Conservation (phyloP, 1,284 basidiomycete species). For the Thelephora terrestris region DNA sequence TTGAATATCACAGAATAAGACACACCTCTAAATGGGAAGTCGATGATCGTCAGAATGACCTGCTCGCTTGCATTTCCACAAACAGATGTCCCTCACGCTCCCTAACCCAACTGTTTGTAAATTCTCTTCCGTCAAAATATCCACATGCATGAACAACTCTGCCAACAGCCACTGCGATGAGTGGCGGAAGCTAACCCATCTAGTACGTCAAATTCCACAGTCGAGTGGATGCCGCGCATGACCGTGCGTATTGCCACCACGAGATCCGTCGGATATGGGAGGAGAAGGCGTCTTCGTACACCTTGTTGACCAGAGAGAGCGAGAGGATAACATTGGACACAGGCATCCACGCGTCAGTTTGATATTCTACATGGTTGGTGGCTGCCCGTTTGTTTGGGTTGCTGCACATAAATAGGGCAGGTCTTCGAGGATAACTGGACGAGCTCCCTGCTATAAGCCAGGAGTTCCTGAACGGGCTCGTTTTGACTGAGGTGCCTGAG, state of each 20-base stretch:
- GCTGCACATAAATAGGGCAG: conserved; percentile 84
- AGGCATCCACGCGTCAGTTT: conserved; percentile 89
- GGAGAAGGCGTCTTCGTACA: conserved; percentile 75
- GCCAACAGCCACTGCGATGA: conserved; percentile 89
- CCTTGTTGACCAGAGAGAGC: conserved; percentile 78
- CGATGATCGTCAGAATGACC: conserved; percentile 62
- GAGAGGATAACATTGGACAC: conserved; percentile 90
- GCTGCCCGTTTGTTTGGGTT: conserved; percentile 83
- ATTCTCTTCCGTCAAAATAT: conserved; percentile 47
- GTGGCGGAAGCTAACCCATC: conserved; percentile 92
- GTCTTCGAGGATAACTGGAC: conserved; percentile 53
- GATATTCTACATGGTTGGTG: conserved; percentile 83
- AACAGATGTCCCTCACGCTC: conserved; percentile 51
- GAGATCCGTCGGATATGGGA: conserved; percentile 48
- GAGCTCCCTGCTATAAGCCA: conserved; percentile 53
- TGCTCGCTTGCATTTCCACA: conserved; percentile 50
- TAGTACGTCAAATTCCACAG: conserved; percentile 71
- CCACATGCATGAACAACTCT: conserved; percentile 80
- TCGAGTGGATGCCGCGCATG: conserved; percentile 56
- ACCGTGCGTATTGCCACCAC: conserved; percentile 62
- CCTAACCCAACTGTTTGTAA: conserved; percentile 40
- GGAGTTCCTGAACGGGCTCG: conserved; percentile 65
- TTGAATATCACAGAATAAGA: conserved; percentile 4
- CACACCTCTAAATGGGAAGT: conserved; percentile 81
- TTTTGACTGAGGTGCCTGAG: conserved; percentile 72